A percentile compares a stretch with the other conserved stretches of the same genome.
Conservation (phyloP, 2,329 filamentous ascomycete species). For the Zarea fungicola region DNA sequence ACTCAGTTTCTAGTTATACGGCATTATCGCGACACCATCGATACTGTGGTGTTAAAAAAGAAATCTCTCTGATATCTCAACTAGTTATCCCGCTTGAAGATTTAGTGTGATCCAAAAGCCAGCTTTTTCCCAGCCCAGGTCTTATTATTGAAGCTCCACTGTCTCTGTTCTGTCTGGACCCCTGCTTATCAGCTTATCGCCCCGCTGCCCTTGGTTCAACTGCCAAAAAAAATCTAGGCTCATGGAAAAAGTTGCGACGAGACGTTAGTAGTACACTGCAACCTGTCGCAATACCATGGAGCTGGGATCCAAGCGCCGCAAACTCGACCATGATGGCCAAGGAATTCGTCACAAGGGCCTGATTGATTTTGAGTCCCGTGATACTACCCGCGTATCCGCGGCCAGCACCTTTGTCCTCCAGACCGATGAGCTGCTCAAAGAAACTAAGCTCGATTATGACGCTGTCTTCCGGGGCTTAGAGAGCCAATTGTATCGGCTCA, state of each 20-base stretch:
- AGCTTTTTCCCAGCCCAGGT: no score
- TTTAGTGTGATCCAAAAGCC: no score
- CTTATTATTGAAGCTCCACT: no score
- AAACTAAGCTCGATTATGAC: constrained; percentile 48
- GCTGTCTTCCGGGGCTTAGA: constrained; percentile 45
- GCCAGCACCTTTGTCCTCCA: constrained; percentile 54
- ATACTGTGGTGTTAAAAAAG: no score
- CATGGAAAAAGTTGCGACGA: constrained; percentile 1
- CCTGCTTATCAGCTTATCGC: constrained; percentile 27
- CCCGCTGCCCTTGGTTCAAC: constrained; percentile 18
- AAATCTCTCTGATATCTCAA: no score
- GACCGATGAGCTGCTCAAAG: constrained; percentile 54
- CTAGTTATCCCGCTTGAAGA: no score
- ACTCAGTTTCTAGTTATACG: no score
- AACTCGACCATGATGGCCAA: constrained; percentile 36
- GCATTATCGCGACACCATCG: no score
- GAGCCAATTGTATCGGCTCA: constrained; percentile 45
- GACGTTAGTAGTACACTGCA: constrained; percentile 3
- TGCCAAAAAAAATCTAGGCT: constrained; percentile 10
- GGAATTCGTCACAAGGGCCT: constrained; percentile 30
- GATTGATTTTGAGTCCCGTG: constrained; percentile 37
- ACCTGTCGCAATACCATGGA: constrained; percentile 35
- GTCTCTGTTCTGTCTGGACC: no score
- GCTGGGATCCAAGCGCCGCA: constrained; percentile 43
- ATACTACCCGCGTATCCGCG: constrained; percentile 36